Evolutionary conservation across 2,329 filamentous ascomycete genomes (phyloP), one percentile per base, ranked within the genome.

Genomic region (Onygena corvina): DNA sequence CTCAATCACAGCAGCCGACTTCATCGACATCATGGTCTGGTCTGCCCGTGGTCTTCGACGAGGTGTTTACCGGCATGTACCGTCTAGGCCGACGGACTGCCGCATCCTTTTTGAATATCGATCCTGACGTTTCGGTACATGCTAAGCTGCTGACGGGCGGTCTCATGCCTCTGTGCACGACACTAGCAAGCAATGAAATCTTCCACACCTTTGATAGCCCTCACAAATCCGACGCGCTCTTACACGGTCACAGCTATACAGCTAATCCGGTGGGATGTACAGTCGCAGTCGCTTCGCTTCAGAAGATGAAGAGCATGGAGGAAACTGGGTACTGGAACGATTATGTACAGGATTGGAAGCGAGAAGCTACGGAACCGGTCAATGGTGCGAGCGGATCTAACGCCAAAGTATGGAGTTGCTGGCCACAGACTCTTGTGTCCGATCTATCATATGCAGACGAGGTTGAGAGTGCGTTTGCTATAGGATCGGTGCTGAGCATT

Each of bases 221-320:
- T 1, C 80, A 86, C 45, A 93, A 92, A 67, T 79, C 77, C 0
- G 84, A 90, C 56, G 86, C 86, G 0, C 66, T 93, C 3, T 69
- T 93, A 2, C 87, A 93, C 57, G 86, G 86, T 0, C 86, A 93
- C 61, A 90, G 84, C 62, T 93, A 93, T 65, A 93, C 86, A 0
- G 86, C 86, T 0, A 86, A 93, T 63, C 76, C 87, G 0, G 76
- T 92, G 1, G 87, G 86, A 0, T 93, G 86, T 57, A 77, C 83
- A 38, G 84, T 93, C 0, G 87, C 83, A 0, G 71, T 83, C n/a
- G 76, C 79, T 46, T 81, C 79, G 1, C 62, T 93, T 6, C 61
- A 65, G 6, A 71, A 72, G 33, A 77, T 90, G 73, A 62, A 70
- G 38, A 59, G 65, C 1, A 76, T 87, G 70, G 78, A 84, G 2